phyloP scores from a whole-genome alignment of 805 yeast genomes.

The Ogataea neopini region DNA sequence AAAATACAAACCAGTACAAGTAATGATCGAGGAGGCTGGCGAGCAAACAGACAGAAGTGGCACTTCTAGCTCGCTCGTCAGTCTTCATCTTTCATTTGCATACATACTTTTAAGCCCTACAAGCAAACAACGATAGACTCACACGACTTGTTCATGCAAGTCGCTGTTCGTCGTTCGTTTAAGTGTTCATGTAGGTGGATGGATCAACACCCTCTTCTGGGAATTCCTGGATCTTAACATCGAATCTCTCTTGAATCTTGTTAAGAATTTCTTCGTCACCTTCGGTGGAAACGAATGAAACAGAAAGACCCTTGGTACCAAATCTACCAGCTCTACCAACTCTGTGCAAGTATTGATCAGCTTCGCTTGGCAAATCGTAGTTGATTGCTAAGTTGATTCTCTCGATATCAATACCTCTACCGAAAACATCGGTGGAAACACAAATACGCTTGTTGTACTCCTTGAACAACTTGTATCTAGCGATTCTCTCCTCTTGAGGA shows the following conservation, averaged over 20 bases:
- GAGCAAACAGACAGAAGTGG: too few species aligned
- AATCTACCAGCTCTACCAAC: slow-evolving; percentile 99
- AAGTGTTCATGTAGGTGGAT: slow-evolving; percentile 96
- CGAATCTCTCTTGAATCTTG: slow-evolving; percentile 95
- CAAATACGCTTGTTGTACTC: slow-evolving; percentile 98
- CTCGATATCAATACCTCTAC: slow-evolving; percentile 99
- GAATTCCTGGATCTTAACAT: slow-evolving; percentile 90
- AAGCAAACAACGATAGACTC: too few species aligned
- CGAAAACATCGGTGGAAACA: slow-evolving; percentile 97
- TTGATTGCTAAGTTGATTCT: slow-evolving; percentile 97
- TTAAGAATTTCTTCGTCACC: slow-evolving; percentile 88
- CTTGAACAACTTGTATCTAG: slow-evolving; percentile 92
- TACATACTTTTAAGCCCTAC: slow-evolving; percentile 10
- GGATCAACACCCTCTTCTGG: slow-evolving; percentile 99
- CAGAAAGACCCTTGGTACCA: slow-evolving; percentile 97
- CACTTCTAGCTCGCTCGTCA: background rate
- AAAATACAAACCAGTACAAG: slow-evolving; percentile 1
- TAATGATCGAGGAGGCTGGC: too few species aligned
- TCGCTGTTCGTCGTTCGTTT: too few species aligned
- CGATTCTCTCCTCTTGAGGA: slow-evolving; percentile 97
- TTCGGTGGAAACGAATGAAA: slow-evolving; percentile 82
- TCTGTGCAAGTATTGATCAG: slow-evolving; percentile 97
- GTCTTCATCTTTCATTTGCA: too few species aligned
- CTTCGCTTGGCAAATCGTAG: slow-evolving; percentile 94
- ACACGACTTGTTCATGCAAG: too few species aligned